phyloP scores from a whole-genome alignment of 2,329 filamentous ascomycete genomes.

The Aspergillus brasiliensis region DNA sequence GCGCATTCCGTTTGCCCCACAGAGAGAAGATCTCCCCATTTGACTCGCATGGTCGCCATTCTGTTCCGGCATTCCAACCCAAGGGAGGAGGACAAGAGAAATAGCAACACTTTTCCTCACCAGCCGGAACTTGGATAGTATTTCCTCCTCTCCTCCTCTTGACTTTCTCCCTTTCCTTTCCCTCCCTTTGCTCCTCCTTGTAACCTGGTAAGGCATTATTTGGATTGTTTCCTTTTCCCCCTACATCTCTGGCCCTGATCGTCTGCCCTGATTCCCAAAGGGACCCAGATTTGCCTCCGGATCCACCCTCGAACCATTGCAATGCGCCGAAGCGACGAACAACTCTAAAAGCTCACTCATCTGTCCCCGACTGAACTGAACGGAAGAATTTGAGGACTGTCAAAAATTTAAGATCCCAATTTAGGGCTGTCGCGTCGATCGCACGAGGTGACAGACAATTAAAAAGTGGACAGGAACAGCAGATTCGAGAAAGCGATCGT shows the following conservation, averaged over 20 bases:
- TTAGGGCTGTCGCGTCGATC: constrained; percentile 18
- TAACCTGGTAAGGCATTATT: too few relatives aligned
- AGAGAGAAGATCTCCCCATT: constrained; percentile 13
- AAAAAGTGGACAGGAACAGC: not conserved
- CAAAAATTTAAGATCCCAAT: constrained; percentile 11
- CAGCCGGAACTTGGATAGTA: not conserved
- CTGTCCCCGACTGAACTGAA: constrained; percentile 9
- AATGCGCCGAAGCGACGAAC: constrained; percentile 1
- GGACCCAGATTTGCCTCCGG: not conserved
- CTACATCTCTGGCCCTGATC: not conserved
- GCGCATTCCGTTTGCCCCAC: constrained; percentile 6
- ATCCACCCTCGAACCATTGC: constrained; percentile 10
- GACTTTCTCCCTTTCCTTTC: not conserved
- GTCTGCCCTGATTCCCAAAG: not conserved
- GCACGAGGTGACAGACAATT: constrained; percentile 4
- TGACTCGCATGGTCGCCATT: constrained; percentile 15
- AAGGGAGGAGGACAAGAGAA: constrained; percentile 5
- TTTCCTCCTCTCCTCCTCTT: not conserved
- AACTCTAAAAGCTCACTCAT: constrained; percentile 4
- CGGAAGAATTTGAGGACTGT: constrained; percentile 6
- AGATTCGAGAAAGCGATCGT: not conserved
- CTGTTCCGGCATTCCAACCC: constrained; percentile 9
- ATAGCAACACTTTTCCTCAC: not conserved
- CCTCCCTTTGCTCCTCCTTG: not conserved
- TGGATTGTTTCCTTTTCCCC: too few relatives aligned